Evolutionary conservation across 116 monocot species (phyloP).

Genomic region (Phalaenopsis hybrid): DNA sequence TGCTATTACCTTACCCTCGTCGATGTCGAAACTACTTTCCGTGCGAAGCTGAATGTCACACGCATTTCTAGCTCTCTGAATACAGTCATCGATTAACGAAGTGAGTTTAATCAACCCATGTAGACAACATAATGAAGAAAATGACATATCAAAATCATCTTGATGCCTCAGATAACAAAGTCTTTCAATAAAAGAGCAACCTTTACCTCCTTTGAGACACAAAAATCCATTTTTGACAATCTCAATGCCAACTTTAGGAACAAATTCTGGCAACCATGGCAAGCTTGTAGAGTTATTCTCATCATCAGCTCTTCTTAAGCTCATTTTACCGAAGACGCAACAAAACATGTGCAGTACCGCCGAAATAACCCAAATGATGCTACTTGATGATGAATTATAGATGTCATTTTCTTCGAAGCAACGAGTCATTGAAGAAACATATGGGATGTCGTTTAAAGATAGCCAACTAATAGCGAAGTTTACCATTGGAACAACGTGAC

Average conservation of each 20-base stretch:
- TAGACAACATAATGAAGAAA: constrained; percentile 66
- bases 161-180: constrained; percentile 51
- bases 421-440: constrained; percentile 22
- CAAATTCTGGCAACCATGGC: constrained; percentile 84
- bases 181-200: constrained; percentile 31
- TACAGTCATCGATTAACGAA: constrained; percentile 40
- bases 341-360: constrained; percentile 72
- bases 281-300: constrained; percentile 6
- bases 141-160: constrained; percentile 34
- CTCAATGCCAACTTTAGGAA: constrained; percentile 71
- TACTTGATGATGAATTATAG: constrained; percentile 11
- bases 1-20: constrained; percentile 48
- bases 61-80: constrained; percentile 50
- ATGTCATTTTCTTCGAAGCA: constrained; percentile 5
- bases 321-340: constrained; percentile 45
- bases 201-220: constrained; percentile 19
- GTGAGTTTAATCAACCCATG: constrained; percentile 51
- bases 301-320: constrained; percentile 10
- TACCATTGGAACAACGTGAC: constrained; percentile 73
- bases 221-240: constrained; percentile 68
- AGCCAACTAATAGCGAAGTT: constrained; percentile 75
- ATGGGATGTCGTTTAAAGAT: constrained; percentile 37
- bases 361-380: constrained; percentile 66
- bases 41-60: constrained; percentile 10
- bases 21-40: constrained; percentile 10